Percentiles rank a stretch among this genome's conserved stretches.
phyloP scores from a whole-genome alignment of 1,284 basidiomycete species.

The Irpex sp. region DNA sequence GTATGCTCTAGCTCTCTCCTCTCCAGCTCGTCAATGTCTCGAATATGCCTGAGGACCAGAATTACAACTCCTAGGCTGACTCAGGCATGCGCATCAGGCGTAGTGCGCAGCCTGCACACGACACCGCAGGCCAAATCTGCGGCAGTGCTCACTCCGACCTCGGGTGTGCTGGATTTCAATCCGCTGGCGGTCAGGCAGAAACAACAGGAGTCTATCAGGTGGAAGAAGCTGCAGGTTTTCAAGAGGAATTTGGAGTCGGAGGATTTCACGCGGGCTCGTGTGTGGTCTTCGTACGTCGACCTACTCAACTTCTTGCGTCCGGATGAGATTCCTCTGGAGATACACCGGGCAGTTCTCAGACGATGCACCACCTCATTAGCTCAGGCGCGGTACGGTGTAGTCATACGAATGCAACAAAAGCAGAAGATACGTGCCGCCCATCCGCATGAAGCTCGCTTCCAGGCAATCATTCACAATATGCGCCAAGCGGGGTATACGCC shows the following conservation, averaged over 20 bases:
- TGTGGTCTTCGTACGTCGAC: constrained; percentile 59
- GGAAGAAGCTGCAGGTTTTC: constrained; percentile 29
- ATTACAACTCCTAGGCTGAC: background rate
- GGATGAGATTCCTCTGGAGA: constrained; percentile 48
- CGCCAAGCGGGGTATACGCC: constrained; percentile 46
- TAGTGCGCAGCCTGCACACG: background rate
- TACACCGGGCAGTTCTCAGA: constrained; percentile 64
- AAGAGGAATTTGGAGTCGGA: constrained; percentile 32
- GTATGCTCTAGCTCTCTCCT: background rate
- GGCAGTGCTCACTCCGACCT: constrained; percentile 1
- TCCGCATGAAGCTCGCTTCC: constrained; percentile 56
- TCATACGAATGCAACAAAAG: constrained; percentile 32
- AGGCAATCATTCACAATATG: constrained; percentile 63
- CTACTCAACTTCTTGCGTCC: constrained; percentile 42
- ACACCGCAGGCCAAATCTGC: background rate
- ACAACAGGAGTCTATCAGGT: constrained; percentile 7
- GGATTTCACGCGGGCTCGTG: constrained; percentile 10
- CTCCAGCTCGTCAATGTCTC: background rate
- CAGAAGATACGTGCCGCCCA: constrained; percentile 32
- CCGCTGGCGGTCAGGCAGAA: background rate
- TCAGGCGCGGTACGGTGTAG: constrained; percentile 38
- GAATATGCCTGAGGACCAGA: background rate
- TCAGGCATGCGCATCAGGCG: background rate
- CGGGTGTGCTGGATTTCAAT: background rate
- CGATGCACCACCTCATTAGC: constrained; percentile 47